These are phyloP conservation scores for Zoysia pacifica DNA, from an alignment of 176 grass and related monocot species.

Conservation along the genomic window DNA sequence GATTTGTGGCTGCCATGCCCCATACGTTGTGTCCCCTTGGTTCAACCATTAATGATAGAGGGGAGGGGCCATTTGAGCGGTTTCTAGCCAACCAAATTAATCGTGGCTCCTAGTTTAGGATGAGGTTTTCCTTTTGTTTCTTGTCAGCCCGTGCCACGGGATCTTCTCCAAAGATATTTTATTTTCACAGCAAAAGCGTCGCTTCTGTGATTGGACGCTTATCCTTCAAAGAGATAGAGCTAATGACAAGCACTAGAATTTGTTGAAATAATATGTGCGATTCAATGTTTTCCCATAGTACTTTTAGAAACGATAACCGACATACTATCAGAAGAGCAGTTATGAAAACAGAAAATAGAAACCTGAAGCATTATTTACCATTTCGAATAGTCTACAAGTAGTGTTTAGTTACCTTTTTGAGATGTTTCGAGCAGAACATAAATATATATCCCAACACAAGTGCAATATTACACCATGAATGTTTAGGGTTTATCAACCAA, in stretches of 20 bases:
- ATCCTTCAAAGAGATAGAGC: too few species aligned
- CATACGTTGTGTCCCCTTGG: conserved; percentile 51
- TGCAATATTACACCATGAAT: too few species aligned
- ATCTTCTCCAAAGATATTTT: conserved; percentile 52
- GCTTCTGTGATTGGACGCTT: neutral
- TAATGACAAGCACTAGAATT: too few species aligned
- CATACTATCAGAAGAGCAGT: too few species aligned
- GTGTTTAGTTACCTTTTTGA: neutral
- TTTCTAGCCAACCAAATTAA: conserved; percentile 52
- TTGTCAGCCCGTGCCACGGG: neutral
- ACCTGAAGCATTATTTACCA: too few species aligned
- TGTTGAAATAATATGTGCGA: too few species aligned
- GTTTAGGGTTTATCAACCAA: too few species aligned
- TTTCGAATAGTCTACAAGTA: too few species aligned
- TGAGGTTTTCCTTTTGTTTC: conserved; percentile 32
- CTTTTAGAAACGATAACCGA: too few species aligned
- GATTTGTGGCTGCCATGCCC: conserved; percentile 40
- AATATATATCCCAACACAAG: conserved; percentile 28
- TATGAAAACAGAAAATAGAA: too few species aligned
- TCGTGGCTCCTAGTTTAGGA: conserved; percentile 31
- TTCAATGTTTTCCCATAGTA: too few species aligned
- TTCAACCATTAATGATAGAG: conserved; percentile 62
- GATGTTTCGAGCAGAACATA: neutral
- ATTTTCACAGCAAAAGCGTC: conserved; percentile 18
- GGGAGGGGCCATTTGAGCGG: conserved; percentile 34